These are phyloP conservation scores for Penicillium antarcticum DNA, from an alignment of 495 filamentous ascomycete species.

Conservation along the genomic window DNA sequence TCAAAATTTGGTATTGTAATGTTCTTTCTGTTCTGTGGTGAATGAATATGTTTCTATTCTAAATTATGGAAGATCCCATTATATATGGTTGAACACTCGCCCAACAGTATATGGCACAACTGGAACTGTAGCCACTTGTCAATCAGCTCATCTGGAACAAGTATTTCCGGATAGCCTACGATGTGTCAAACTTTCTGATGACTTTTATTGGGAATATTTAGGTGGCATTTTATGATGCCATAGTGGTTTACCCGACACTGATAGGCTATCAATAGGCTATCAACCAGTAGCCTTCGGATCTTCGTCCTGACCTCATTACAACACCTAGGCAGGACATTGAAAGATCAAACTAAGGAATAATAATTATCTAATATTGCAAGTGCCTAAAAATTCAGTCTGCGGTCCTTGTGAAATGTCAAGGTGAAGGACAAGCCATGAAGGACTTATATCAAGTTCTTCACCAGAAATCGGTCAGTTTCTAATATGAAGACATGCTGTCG, in stretches of 20 bases:
- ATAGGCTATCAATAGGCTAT: slow-evolving; percentile 21
- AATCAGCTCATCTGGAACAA: background rate
- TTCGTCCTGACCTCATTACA: too few species aligned
- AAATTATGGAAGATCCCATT: too few species aligned
- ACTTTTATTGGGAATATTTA: background rate
- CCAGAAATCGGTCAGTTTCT: background rate
- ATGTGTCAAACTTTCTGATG: background rate
- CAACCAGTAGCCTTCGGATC: background rate
- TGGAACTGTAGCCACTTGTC: background rate
- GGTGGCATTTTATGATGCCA: background rate
- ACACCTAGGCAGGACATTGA: too few species aligned
- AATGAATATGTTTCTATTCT: too few species aligned
- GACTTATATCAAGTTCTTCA: slow-evolving; percentile 4
- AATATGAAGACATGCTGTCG: background rate
- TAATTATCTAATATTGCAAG: too few species aligned
- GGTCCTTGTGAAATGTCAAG: background rate
- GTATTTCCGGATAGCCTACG: slow-evolving; percentile 4
- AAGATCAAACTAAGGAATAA: too few species aligned
- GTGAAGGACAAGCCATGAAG: background rate
- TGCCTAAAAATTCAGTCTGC: background rate
- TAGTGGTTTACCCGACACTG: background rate
- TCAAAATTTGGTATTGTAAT: background rate
- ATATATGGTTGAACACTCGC: background rate
- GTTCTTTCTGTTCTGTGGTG: background rate
- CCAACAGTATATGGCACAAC: background rate